Evolutionary conservation across 1,139 yeast genomes (phyloP), one percentile per base, ranked within the genome.

Genomic region (Kodamaea ohmeri): DNA sequence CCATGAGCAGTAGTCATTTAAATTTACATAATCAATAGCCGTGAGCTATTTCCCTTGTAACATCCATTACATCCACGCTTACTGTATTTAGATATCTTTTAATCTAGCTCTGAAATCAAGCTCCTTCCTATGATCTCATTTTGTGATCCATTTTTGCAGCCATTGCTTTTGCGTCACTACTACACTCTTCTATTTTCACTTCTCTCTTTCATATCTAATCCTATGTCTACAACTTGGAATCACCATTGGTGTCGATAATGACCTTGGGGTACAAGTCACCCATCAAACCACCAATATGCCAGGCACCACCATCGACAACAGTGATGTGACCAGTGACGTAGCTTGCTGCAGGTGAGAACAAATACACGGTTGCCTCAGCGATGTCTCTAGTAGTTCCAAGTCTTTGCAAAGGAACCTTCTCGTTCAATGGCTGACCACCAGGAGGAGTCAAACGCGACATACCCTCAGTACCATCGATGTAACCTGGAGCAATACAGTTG

Each of bases 401-500:
- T 56, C 92, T 71, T 60, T 84, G 95, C 48, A 88, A 60, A 3
- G 97, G 97, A 22, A 87, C 72, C 45, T 60, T 67, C 44, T 69
- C 62, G 2, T 56, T 46, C 24, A 74, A 52, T 19, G 71, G 63
- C 4, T 63, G 61, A 5, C 53, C 54, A 30, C 64, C 58, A 16
- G 73, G 76, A 55, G 43, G 68, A 20, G 58, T 51, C 40, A 81
- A 69, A 46, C 94, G 68, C 33, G 72, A 68, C 58, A 83, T 67
- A 3, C 96, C 96, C 59, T 88, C 96, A 1, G 96, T 88, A 15
- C 77, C 83, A 2, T 60, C 85, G 50, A 87, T 87, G 11, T 84
- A 80, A 2, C 96, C 96, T 0, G 97, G 97, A 1, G 96, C 96
- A 47, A 89, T 76, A 55, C 85, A 78, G 58, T 89, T 89, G 36